phyloP scores from a whole-genome alignment of 129 eudicot species.

The Sambucus nigra region DNA sequence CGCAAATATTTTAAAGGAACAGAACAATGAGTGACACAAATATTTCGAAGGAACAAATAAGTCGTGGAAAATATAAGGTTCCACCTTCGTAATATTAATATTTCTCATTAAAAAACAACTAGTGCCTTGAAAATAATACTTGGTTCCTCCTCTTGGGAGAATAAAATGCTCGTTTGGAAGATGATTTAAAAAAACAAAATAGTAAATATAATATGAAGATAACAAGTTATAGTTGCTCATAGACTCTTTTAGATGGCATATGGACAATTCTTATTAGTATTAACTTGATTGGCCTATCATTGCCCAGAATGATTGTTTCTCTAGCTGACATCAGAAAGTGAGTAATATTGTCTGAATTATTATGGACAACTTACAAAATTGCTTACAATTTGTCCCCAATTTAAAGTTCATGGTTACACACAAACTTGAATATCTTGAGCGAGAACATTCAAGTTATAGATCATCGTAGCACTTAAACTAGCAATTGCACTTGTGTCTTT shows the following conservation, averaged over 20 bases:
- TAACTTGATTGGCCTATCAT: constrained; percentile 81
- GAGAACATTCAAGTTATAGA: constrained; percentile 63
- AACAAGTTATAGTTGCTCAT: neutral
- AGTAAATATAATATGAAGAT: neutral
- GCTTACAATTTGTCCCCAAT: too few relatives aligned
- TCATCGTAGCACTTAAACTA: constrained; percentile 56
- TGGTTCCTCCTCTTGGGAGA: constrained; percentile 87
- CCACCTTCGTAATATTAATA: constrained; percentile 83
- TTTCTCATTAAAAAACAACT: constrained; percentile 78
- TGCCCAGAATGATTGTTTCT: constrained; percentile 77
- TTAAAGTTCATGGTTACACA: neutral
- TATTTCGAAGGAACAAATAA: too few relatives aligned
- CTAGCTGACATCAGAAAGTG: constrained; percentile 87
- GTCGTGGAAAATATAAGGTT: too few relatives aligned
- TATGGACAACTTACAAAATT: too few relatives aligned
- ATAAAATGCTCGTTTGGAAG: constrained; percentile 79
- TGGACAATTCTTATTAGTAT: too few relatives aligned
- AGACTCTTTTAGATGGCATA: too few relatives aligned
- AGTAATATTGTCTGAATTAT: constrained; percentile 73
- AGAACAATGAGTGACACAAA: constrained; percentile 1
- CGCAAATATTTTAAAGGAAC: neutral
- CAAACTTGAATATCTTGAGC: constrained; percentile 81
- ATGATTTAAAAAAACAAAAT: constrained; percentile 3
- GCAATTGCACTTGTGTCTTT: constrained; percentile 93
- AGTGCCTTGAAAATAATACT: constrained; percentile 89